These are phyloP conservation scores for Alnus rubra DNA, from an alignment of 306 rosid species.

Conservation along the genomic window DNA sequence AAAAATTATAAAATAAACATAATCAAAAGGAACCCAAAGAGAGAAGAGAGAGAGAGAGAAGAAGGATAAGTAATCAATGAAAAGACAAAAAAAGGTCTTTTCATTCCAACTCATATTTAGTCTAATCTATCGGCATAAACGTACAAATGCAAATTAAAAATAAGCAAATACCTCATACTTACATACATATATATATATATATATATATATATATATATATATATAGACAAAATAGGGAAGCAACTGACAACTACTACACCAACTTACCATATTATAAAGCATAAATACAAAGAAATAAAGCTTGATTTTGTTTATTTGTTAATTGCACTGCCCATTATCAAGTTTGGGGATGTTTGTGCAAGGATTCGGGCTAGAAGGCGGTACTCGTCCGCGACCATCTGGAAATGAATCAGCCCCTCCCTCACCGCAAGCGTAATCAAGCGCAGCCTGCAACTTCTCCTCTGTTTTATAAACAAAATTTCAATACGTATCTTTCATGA, in stretches of 20 bases:
- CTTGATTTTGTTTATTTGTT: too few relatives aligned
- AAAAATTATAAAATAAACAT: background rate
- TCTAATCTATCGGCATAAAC: background rate
- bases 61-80: background rate
- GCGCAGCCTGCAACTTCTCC: too few relatives aligned
- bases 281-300: background rate
- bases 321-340: too few relatives aligned
- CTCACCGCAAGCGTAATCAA: too few relatives aligned
- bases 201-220: too few relatives aligned
- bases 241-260: constrained; percentile 18
- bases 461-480: too few relatives aligned
- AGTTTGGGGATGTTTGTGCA: too few relatives aligned
- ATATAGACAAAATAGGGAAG: constrained; percentile 31
- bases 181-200: background rate
- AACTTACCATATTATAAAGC: background rate
- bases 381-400: too few relatives aligned
- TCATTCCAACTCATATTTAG: background rate
- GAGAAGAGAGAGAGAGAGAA: background rate
- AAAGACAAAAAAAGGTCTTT: background rate
- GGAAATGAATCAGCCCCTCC: too few relatives aligned
- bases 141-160: background rate
- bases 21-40: background rate
- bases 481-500: too few relatives aligned
- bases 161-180: background rate
- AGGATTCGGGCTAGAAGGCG: too few relatives aligned